These are phyloP conservation scores for Hymenoscyphus fraxineus DNA, from an alignment of 2,329 filamentous ascomycete species.

Conservation along the genomic window DNA sequence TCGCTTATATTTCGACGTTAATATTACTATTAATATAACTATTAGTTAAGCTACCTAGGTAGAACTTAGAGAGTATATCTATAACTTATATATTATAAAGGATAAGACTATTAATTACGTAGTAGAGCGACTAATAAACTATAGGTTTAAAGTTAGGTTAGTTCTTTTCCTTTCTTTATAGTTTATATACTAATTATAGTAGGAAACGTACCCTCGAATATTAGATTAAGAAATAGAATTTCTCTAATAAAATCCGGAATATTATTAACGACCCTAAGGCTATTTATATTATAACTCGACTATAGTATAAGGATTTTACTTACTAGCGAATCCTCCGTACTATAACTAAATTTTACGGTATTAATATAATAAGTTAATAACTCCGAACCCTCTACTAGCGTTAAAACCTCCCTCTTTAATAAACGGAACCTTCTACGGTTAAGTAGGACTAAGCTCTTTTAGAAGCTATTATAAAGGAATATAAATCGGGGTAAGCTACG, in stretches of 20 bases:
- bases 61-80: neutral
- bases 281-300: neutral
- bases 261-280: neutral
- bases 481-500: neutral
- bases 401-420: neutral
- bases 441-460: neutral
- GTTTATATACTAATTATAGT: neutral
- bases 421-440: neutral
- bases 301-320: neutral
- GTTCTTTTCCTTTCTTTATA: neutral
- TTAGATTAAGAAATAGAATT: neutral
- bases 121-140: neutral
- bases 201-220: neutral
- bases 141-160: neutral
- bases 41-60: neutral
- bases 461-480: neutral
- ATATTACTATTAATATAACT: neutral
- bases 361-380: neutral
- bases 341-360: neutral
- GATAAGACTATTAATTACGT: neutral
- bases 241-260: neutral
- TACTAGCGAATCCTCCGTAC: neutral
- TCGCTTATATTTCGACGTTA: neutral
- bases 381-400: neutral
- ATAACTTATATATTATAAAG: neutral